phyloP scores from a whole-genome alignment of 2,329 filamentous ascomycete genomes.

The Macrophomina tecta region DNA sequence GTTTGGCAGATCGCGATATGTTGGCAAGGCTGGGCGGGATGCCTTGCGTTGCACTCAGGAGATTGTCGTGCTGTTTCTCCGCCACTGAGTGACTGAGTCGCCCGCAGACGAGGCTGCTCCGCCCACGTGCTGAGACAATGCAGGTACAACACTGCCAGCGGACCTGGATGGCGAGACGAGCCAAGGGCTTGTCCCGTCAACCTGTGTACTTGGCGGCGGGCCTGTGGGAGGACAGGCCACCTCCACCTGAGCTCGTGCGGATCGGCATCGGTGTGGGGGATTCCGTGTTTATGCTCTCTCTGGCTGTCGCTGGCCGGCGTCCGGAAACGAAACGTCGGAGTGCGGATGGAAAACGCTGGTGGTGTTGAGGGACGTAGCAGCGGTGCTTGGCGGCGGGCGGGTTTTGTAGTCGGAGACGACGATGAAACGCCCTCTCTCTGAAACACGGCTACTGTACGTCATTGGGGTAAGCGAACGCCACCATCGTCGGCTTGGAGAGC shows the following conservation, averaged over 20 bases:
- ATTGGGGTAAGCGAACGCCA: not conserved
- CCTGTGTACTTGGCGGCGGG: slow-evolving; percentile 18
- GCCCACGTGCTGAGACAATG: slow-evolving; percentile 11
- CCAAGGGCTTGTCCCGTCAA: slow-evolving; percentile 21
- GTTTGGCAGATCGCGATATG: slow-evolving; percentile 11
- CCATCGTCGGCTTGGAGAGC: not conserved
- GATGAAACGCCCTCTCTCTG: not conserved
- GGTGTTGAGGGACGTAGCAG: slow-evolving; percentile 1
- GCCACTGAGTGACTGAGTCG: slow-evolving; percentile 15
- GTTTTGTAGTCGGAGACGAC: not conserved
- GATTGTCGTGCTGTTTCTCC: slow-evolving; percentile 24
- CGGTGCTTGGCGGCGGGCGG: not conserved
- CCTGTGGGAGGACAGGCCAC: not conserved
- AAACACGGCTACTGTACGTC: slow-evolving; percentile 4
- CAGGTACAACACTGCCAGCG: not conserved
- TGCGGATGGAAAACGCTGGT: not conserved
- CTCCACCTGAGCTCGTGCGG: not conserved
- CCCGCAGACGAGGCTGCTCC: not conserved
- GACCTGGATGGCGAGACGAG: slow-evolving; percentile 13
- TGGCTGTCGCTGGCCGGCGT: too few species aligned
- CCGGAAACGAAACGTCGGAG: not conserved
- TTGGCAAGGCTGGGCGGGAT: slow-evolving; percentile 2
- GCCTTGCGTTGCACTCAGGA: slow-evolving; percentile 18
- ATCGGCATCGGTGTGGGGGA: not conserved
- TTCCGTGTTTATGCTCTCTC: not conserved